Evolutionary conservation across 1,139 yeast genomes (phyloP).

Genomic region (Debaryomyces udenii): DNA sequence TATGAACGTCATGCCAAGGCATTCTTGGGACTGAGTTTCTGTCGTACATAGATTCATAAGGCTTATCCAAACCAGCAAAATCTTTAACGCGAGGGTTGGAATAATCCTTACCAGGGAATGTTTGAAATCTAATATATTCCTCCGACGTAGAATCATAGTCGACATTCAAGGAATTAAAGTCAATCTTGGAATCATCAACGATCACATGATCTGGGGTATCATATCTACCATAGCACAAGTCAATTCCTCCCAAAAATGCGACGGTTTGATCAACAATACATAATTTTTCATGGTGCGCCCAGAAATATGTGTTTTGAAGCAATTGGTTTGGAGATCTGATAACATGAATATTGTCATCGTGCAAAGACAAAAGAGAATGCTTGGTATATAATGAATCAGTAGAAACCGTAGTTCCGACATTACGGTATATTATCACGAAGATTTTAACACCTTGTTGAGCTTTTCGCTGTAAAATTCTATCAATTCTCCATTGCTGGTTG

Average conservation of each 20-base stretch:
- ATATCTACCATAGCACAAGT: conserved; percentile 91
- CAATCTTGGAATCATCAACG: conserved; percentile 65
- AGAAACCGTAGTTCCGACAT: conserved; percentile 90
- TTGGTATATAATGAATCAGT: conserved; percentile 95
- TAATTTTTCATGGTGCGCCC: conserved; percentile 99
- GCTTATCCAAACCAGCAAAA: conserved; percentile 76
- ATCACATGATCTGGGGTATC: conserved; percentile 96
- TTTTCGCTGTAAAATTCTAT: conserved; percentile 81
- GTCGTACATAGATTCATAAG: conserved; percentile 92
- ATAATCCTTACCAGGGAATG: conserved; percentile 96
- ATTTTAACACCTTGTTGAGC: conserved; percentile 96
- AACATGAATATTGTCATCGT: conserved; percentile 81
- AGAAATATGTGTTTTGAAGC: conserved; percentile 88
- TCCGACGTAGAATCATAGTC: conserved; percentile 35
- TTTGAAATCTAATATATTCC: conserved; percentile 56
- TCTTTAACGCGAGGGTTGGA: conserved; percentile 94
- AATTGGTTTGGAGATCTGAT: conserved; percentile 95
- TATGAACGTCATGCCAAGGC: conserved; percentile 99
- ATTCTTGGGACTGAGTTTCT: conserved; percentile 80
- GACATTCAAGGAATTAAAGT: conserved; percentile 38
- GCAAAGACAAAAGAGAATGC: conserved; percentile 83
- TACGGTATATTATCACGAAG: conserved; percentile 90
- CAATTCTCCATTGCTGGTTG: conserved; percentile 92
- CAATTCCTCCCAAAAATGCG: conserved; percentile 94
- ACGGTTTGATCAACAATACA: conserved; percentile 85